phyloP scores from a whole-genome alignment of 2,329 filamentous ascomycete species.

The Paecilomyces fulvus region DNA sequence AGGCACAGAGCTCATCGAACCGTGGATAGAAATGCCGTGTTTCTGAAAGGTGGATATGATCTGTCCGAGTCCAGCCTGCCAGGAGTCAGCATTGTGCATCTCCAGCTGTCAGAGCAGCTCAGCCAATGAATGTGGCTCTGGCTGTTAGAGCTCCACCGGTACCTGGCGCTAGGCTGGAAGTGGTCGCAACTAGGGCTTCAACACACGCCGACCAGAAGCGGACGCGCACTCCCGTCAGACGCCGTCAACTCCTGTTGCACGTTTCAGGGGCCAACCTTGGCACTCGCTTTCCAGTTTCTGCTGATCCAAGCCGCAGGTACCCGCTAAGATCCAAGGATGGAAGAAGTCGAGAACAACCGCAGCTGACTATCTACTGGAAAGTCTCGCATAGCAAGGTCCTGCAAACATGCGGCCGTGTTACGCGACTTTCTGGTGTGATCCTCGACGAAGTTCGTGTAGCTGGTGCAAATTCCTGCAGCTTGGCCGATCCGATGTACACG shows the following conservation, averaged over 20 bases:
- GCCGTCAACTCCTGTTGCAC: neutral
- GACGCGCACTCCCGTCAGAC: neutral
- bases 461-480: neutral
- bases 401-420: neutral
- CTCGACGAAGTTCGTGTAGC: neutral
- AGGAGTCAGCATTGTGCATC: neutral
- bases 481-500: neutral
- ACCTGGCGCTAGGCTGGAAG: neutral
- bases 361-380: neutral
- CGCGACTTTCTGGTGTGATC: neutral
- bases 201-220: neutral
- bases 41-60: neutral
- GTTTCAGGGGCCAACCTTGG: neutral
- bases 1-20: neutral
- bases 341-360: neutral
- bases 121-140: neutral
- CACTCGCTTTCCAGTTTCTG: neutral
- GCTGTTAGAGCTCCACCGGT: neutral
- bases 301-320: neutral
- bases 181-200: neutral
- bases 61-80: neutral
- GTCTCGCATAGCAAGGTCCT: neutral
- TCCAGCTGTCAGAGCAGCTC: neutral
- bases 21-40: neutral
- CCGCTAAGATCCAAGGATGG: neutral